Evolutionary conservation across 768 basidiomycete species (phyloP).

Genomic region (Neoboletus magnificus): DNA sequence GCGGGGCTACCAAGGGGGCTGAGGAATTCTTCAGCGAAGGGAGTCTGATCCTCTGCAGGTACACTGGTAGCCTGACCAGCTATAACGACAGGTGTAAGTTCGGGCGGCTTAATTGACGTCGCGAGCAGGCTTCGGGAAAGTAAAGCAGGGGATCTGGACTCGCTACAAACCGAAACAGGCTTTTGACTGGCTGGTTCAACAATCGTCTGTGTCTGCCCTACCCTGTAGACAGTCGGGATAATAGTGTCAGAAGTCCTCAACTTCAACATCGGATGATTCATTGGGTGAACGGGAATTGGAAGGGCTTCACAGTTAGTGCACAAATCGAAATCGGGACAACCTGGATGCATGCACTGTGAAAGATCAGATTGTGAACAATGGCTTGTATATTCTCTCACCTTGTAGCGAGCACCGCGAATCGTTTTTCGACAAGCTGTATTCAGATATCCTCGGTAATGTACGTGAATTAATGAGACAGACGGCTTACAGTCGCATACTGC

Average conservation of each 20-base stretch:
- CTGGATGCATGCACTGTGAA: slow-evolving; percentile 72
- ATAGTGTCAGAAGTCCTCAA: slow-evolving; percentile 51
- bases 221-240: slow-evolving; percentile 42
- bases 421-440: slow-evolving; percentile 41
- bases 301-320: slow-evolving; percentile 76
- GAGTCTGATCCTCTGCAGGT: slow-evolving; percentile 1
- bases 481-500: slow-evolving; percentile 57
- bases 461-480: not conserved
- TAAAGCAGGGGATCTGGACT: not conserved
- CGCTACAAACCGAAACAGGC: not conserved
- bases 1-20: slow-evolving; percentile 20
- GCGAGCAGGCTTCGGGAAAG: not conserved
- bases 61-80: not conserved
- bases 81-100: not conserved
- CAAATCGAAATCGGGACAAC: slow-evolving; percentile 79
- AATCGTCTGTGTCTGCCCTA: slow-evolving; percentile 15
- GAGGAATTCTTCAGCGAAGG: slow-evolving; percentile 22
- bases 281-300: slow-evolving; percentile 73
- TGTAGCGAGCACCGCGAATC: slow-evolving; percentile 68
- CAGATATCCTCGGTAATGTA: not conserved
- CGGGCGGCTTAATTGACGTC: not conserved
- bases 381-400: slow-evolving; percentile 41
- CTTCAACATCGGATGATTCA: slow-evolving; percentile 72
- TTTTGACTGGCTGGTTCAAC: not conserved
- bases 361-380: not conserved